Base-by-base conservation (phyloP, 768 basidiomycete genomes). In the Phanerochaete sordida region DNA sequence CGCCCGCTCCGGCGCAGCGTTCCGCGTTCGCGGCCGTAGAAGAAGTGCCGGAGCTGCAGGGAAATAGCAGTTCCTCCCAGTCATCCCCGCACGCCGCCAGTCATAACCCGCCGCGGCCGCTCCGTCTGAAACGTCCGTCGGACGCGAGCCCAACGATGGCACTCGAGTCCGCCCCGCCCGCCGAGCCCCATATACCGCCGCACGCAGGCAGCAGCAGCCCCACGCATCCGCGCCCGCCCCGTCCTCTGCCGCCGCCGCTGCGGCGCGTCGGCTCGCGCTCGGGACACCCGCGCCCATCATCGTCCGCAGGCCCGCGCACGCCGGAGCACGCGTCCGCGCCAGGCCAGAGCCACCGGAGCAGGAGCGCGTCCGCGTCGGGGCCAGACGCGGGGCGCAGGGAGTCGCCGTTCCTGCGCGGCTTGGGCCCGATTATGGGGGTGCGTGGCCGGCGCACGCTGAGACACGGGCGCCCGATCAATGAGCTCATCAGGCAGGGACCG, bases 51-150 rank as follows among this genome's bases (percentile, higher is more conserved):
- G 55, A 35, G 55, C 44, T 19, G 27, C 37, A 27, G 24, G 31
- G 31, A 43, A 37, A 54, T 54, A 16, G 35, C 31, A 33, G 26
- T 13, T 26, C 46, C n/a, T 16, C 57, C n/a, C 48, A 28, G 31
- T 58, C 57, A 58, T 49, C 45, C 28, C 57, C 57, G 49, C 64
- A 62, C 27, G 62, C 56, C 46, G 56, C 45, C 56, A 45, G 56
- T 58, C 39, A 53, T 26, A 33, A 48, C 47, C 19, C 35, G 26
- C 46, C 28, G 15, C 15, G 28, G 43, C 35, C 62, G 28, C 61
- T 65, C 45, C 66, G 64, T 24, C 59, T 67, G 33, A 64, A 61
- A 46, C 64, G 67, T 16, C 65, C 64, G 35, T 61, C 63, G 19
- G 59, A 61, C 58, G 61, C 67, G 50, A 59, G 48, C 37, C 30